Conservation (phyloP, 2,329 filamentous ascomycete species). For the Arachnomyces sp. region DNA sequence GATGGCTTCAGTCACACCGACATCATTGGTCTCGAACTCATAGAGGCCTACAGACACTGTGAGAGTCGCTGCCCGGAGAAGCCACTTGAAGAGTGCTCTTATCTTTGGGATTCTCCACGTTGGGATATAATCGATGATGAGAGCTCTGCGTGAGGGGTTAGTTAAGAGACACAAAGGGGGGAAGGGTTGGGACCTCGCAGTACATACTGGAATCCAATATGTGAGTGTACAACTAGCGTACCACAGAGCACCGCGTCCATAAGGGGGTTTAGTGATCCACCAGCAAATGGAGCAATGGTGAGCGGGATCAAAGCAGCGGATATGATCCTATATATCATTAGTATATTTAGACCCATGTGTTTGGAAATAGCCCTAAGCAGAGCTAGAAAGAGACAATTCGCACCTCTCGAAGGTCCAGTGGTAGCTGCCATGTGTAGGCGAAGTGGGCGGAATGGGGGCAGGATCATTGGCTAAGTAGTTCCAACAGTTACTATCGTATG, state of each 20-base stretch:
- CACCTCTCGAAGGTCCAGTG: conserved; percentile 93
- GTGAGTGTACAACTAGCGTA: conserved; percentile 80
- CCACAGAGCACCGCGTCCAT: conserved; percentile 80
- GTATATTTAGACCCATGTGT: background rate
- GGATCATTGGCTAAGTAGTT: conserved; percentile 74
- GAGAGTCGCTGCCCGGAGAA: conserved; percentile 69
- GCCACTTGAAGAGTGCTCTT: conserved; percentile 65
- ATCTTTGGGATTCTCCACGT: conserved; percentile 59
- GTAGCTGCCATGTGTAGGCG: conserved; percentile 83
- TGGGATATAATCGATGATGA: conserved; percentile 89
- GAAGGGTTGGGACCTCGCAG: background rate
- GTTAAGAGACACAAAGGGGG: background rate
- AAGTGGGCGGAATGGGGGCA: conserved; percentile 62
- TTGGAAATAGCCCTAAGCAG: background rate
- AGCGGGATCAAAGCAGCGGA: conserved; percentile 77
- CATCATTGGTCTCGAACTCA: conserved; percentile 98
- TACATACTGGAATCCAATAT: conserved; percentile 81
- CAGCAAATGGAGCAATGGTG: conserved; percentile 83
- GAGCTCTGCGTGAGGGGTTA: conserved; percentile 40
- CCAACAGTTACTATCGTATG: background rate
- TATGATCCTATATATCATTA: conserved; percentile 52
- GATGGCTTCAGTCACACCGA: conserved; percentile 83
- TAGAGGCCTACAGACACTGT: conserved; percentile 83
- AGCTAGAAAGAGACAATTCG: conserved; percentile 6
- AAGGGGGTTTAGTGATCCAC: conserved; percentile 81